phyloP scores from a whole-genome alignment of 352 stramenopile species.

The Plasmopara muralis region DNA sequence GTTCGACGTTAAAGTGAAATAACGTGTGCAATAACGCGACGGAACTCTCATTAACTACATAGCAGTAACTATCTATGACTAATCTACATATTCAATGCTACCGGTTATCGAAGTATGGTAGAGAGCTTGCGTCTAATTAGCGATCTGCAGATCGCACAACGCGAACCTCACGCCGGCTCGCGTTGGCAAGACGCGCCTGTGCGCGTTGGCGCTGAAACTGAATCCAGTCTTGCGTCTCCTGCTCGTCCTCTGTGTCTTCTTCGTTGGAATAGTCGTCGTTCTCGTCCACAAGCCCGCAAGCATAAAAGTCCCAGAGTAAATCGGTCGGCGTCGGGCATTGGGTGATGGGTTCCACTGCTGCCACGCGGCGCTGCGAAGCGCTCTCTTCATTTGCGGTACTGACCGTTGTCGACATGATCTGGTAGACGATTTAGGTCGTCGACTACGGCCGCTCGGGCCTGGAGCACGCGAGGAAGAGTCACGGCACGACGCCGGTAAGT shows the following conservation, averaged over 20 bases:
- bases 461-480: slow-evolving; percentile 1
- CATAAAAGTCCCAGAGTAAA: slow-evolving; percentile 55
- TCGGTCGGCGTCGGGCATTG: slow-evolving; percentile 10
- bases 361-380: slow-evolving; percentile 15
- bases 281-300: slow-evolving; percentile 46
- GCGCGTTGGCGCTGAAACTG: slow-evolving; percentile 49
- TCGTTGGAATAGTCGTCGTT: slow-evolving; percentile 31
- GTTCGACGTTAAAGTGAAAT: too few relatives aligned
- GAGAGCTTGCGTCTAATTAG: slow-evolving; percentile 6
- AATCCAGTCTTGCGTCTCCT: slow-evolving; percentile 48
- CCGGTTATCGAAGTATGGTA: neutral
- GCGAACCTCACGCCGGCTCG: slow-evolving; percentile 31
- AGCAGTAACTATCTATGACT: neutral
- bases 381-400: slow-evolving; percentile 16
- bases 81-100: neutral
- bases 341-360: slow-evolving; percentile 3
- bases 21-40: too few relatives aligned
- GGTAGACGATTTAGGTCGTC: slow-evolving; percentile 9
- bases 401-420: slow-evolving; percentile 19
- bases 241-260: slow-evolving; percentile 57
- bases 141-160: slow-evolving; percentile 16
- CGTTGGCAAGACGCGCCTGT: slow-evolving; percentile 36
- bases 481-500: slow-evolving; percentile 13
- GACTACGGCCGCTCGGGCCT: slow-evolving; percentile 22
- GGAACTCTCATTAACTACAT: neutral